Conservation (phyloP, 1,284 basidiomycete genomes). For the Leccinum cinnamomeum region DNA sequence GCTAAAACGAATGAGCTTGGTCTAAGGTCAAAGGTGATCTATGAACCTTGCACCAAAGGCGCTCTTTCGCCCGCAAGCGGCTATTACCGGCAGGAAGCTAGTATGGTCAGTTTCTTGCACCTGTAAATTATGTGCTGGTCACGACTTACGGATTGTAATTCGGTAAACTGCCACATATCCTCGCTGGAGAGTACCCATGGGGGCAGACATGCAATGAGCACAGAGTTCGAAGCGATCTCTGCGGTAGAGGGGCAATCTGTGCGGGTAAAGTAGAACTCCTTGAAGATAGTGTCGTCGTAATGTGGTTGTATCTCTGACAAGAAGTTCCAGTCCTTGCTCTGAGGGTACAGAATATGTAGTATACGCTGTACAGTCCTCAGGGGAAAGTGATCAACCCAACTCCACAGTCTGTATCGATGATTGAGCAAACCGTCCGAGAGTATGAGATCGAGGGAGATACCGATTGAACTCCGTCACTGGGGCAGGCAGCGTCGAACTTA, state of each 20-base stretch:
- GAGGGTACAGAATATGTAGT: constrained; percentile 42
- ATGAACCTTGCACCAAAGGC: constrained; percentile 48
- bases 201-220: constrained; percentile 45
- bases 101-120: constrained; percentile 3
- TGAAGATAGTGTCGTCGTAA: constrained; percentile 37
- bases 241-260: constrained; percentile 19
- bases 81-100: constrained; percentile 30
- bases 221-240: constrained; percentile 33
- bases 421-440: constrained; percentile 2
- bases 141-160: constrained; percentile 36
- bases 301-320: constrained; percentile 30
- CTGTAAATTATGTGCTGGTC: background rate
- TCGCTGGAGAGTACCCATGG: constrained; percentile 46
- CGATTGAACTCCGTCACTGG: constrained; percentile 38
- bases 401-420: constrained; percentile 31
- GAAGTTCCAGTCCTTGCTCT: constrained; percentile 37
- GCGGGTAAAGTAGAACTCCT: constrained; percentile 39
- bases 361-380: constrained; percentile 44
- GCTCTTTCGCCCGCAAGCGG: constrained; percentile 37
- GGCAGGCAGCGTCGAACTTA: constrained; percentile 27
- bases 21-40: background rate
- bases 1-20: constrained; percentile 30
- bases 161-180: constrained; percentile 43
- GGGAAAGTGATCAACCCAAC: constrained; percentile 45
- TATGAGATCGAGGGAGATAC: constrained; percentile 14